A percentile compares a stretch with the other conserved stretches of the same genome.
These are phyloP conservation scores for Septoria linicola DNA, from an alignment of 2,329 filamentous ascomycete species.

Conservation along the genomic window DNA sequence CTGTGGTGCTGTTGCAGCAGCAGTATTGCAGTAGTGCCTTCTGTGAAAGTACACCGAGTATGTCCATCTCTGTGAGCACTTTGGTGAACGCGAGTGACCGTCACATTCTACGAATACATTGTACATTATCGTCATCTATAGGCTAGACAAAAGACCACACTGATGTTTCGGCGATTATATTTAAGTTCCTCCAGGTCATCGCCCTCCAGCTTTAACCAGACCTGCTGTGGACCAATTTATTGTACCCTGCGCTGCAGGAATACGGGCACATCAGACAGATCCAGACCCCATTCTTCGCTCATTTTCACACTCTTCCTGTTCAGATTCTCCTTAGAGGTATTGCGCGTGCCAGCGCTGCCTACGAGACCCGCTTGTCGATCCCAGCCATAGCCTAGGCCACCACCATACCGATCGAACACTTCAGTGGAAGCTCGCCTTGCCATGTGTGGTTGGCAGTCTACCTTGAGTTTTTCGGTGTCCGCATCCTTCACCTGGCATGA, in stretches of 20 bases:
- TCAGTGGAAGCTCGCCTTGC: slow-evolving; percentile 11
- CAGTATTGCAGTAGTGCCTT: too few relatives aligned
- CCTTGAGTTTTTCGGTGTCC: slow-evolving; percentile 9
- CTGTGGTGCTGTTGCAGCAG: too few relatives aligned
- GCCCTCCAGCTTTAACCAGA: too few relatives aligned
- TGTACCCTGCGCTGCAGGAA: slow-evolving; percentile 31
- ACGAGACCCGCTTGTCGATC: slow-evolving; percentile 37
- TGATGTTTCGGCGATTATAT: too few relatives aligned
- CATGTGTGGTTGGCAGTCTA: slow-evolving; percentile 1
- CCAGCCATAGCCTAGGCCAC: slow-evolving; percentile 41
- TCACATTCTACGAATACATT: too few relatives aligned
- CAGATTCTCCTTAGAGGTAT: slow-evolving; percentile 25
- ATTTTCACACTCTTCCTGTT: slow-evolving; percentile 38
- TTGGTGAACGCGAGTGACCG: too few relatives aligned
- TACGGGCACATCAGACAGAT: slow-evolving; percentile 43
- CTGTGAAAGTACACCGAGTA: too few relatives aligned
- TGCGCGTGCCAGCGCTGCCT: slow-evolving; percentile 41
- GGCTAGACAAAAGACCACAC: too few relatives aligned
- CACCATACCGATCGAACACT: slow-evolving; percentile 36
- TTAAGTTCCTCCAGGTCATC: too few relatives aligned
- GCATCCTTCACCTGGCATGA: slow-evolving; percentile 16
- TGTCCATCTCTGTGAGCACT: too few relatives aligned
- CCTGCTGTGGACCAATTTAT: too few relatives aligned
- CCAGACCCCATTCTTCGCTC: slow-evolving; percentile 38
- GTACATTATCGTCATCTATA: too few relatives aligned